Base-by-base conservation (phyloP, 441 rosid genomes). In the Brassica hybrid region DNA sequence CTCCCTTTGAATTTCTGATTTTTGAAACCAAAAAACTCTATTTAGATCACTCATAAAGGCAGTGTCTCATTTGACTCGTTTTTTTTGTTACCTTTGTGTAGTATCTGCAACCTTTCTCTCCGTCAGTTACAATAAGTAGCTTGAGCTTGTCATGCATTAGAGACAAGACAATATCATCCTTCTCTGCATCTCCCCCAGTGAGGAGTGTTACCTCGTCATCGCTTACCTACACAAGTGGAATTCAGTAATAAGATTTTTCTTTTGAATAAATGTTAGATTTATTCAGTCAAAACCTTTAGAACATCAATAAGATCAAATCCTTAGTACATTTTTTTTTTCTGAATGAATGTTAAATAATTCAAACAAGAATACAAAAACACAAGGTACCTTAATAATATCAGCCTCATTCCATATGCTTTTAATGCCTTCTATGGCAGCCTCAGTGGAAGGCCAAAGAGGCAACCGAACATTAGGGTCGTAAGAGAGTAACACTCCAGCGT, bases 51-150 rank as follows among this genome's bases (percentile, higher is more conserved):
- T 72, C 48, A 64, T 0, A 16, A 38, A 61, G 3, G 7, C 2
- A 0, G 65, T 25, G 23, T 62, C 25, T 4, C 9, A n/a, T 71
- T 14, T 9, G 4, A 25, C 3, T 34, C 30, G 4, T 13, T 57
- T 19, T 67, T 54, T 19, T 57, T 36, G 11, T 61, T 73, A 80
- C 88, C 92, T 88, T 85, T 3, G 89, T 85, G 69, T 81, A 88
- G 75, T 91, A 88, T 85, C 94, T 88, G 80, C 93, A 85, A 17
- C 97, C 97, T 81, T 83, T 83, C 3, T 80, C 86, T 74, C 97
- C 97, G 78, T 91, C 90, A 7, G 94, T 91, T 18, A 91, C 92
- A 38, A 91, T 8, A 60, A 91, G 91, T 25, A 90, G 80, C 84
- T 85, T 87, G 10, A 91, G 88, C 27, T 78, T 83, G 32, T 88